These are phyloP conservation scores for Apiotrichum akiyoshidainum DNA, from an alignment of 1,284 basidiomycete genomes.

Conservation along the genomic window DNA sequence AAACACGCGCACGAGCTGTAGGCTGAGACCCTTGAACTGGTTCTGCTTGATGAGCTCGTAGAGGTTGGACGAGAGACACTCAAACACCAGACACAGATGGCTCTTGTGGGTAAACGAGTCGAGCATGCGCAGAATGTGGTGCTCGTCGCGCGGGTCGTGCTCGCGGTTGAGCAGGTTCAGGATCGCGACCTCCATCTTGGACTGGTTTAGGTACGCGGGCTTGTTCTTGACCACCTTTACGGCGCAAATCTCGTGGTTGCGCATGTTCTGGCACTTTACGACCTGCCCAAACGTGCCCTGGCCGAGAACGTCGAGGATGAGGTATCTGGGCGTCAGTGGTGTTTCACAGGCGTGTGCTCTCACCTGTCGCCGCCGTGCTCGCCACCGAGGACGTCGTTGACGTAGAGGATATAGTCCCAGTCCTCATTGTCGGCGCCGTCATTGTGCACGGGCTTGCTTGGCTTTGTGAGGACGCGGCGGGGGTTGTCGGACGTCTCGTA, in stretches of 20 bases:
- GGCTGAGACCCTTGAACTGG: conserved; percentile 95
- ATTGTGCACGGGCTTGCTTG: conserved; percentile 87
- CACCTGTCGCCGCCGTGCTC: conserved; percentile 83
- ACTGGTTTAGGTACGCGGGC: conserved; percentile 98
- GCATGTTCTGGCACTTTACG: conserved; percentile 99
- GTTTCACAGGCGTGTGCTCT: conserved; percentile 42
- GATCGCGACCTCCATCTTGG: conserved; percentile 99
- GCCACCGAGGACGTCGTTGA: conserved; percentile 89
- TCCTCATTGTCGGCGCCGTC: conserved; percentile 96
- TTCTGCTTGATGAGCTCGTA: conserved; percentile 99
- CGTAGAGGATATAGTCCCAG: conserved; percentile 94
- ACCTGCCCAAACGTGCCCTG: conserved; percentile 99
- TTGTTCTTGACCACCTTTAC: conserved; percentile 99
- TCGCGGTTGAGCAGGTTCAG: conserved; percentile 88
- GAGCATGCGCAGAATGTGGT: conserved; percentile 90
- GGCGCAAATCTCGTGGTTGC: conserved; percentile 95
- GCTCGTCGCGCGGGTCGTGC: conserved; percentile 88
- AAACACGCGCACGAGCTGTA: conserved; percentile 96
- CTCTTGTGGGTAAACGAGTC: conserved; percentile 97
- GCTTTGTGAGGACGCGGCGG: conserved; percentile 88
- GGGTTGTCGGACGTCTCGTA: conserved; percentile 92
- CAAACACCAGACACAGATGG: conserved; percentile 96
- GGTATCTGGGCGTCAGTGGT: conserved; percentile 61
- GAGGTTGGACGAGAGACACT: conserved; percentile 92
- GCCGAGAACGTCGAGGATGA: conserved; percentile 95